phyloP scores from a whole-genome alignment of 495 filamentous ascomycete species.

The Sabuloglossum arenarium region DNA sequence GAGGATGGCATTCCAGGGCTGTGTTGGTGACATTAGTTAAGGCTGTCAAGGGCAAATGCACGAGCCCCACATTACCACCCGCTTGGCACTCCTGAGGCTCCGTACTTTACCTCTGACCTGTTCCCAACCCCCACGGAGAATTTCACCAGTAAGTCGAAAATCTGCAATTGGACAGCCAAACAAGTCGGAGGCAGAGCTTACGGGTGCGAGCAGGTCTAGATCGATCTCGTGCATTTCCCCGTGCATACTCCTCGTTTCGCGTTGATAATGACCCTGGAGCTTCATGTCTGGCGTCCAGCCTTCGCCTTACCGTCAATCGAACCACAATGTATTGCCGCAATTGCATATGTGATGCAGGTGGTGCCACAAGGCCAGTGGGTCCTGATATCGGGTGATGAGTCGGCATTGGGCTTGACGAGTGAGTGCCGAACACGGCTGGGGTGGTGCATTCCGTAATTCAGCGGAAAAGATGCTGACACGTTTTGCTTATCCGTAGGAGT shows the following conservation, averaged over 20 bases:
- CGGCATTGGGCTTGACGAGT: constrained; percentile 30
- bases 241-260: not conserved
- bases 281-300: constrained; percentile 83
- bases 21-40: too few relatives aligned
- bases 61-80: too few relatives aligned
- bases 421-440: constrained; percentile 1
- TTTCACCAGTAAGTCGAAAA: too few relatives aligned
- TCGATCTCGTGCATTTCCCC: too few relatives aligned
- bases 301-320: constrained; percentile 80
- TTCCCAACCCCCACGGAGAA: too few relatives aligned
- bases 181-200: too few relatives aligned
- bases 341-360: constrained; percentile 43
- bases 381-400: constrained; percentile 55
- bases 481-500: constrained; percentile 28
- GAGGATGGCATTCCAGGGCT: not conserved
- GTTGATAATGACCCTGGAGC: constrained; percentile 27
- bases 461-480: not conserved
- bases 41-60: too few relatives aligned
- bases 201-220: too few relatives aligned
- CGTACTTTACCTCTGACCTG: too few relatives aligned
- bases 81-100: too few relatives aligned
- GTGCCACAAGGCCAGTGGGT: constrained; percentile 43
- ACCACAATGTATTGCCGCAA: constrained; percentile 61
- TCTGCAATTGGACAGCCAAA: too few relatives aligned
- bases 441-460: constrained; percentile 4